These are phyloP conservation scores for Chloranthus sessilifolius DNA, from an alignment of 164 flowering plant species.

Conservation along the genomic window DNA sequence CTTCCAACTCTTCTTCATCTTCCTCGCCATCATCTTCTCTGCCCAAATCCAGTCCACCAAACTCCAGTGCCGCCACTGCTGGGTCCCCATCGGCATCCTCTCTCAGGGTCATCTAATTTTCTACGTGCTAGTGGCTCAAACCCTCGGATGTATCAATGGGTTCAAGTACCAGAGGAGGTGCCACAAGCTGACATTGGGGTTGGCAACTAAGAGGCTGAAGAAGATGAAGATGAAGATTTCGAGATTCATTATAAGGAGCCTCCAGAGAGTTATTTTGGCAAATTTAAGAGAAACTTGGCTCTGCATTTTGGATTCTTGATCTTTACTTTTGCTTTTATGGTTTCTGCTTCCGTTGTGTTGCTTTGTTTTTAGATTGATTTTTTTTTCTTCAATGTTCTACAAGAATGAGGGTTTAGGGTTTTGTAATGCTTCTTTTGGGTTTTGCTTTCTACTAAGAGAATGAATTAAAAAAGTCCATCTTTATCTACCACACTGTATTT, in stretches of 20 bases:
- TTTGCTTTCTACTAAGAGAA: too few relatives aligned
- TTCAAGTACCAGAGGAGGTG: conserved; percentile 93
- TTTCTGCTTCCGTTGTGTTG: conserved; percentile 74
- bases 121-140: conserved; percentile 89
- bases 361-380: conserved; percentile 48
- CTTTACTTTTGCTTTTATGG: conserved; percentile 62
- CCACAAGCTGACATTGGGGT: conserved; percentile 84
- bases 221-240: conserved; percentile 53
- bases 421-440: too few relatives aligned
- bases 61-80: conserved; percentile 83
- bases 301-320: conserved; percentile 81
- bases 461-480: too few relatives aligned
- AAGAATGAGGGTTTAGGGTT: too few relatives aligned
- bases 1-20: conserved; percentile 79
- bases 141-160: conserved; percentile 87
- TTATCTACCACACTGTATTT: too few relatives aligned
- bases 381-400: too few relatives aligned
- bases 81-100: conserved; percentile 78
- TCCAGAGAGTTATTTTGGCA: conserved; percentile 75
- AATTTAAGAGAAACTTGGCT: conserved; percentile 96
- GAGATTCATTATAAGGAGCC: conserved; percentile 86
- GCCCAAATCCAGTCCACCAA: conserved; percentile 40
- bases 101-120: conserved; percentile 70
- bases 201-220: conserved; percentile 77
- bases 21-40: conserved; percentile 46